Percentiles rank a stretch among this genome's conserved stretches.
Conservation (phyloP, 805 yeast genomes). For the Schizosaccharomyces japonicus region DNA sequence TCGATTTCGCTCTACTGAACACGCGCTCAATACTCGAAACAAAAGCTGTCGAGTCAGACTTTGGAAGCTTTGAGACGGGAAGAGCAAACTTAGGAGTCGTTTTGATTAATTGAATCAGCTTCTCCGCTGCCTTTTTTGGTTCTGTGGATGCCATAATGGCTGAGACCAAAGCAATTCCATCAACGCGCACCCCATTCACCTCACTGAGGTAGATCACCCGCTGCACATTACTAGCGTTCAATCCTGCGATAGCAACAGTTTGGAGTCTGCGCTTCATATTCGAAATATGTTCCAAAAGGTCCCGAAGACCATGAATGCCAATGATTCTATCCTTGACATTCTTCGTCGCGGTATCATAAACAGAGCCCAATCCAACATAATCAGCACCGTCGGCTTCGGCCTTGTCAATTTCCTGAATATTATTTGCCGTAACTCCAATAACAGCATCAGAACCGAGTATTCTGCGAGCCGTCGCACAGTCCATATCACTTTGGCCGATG, state of each 20-base stretch:
- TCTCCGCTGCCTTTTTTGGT: slow-evolving; percentile 28
- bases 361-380: slow-evolving; percentile 67
- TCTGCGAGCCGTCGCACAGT: slow-evolving; percentile 28
- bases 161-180: slow-evolving; percentile 80
- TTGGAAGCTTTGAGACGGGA: not conserved
- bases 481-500: slow-evolving; percentile 75
- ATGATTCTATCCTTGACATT: slow-evolving; percentile 37
- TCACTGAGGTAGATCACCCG: slow-evolving; percentile 16
- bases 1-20: slow-evolving; percentile 13
- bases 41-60: slow-evolving; percentile 6
- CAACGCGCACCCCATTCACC: slow-evolving; percentile 24
- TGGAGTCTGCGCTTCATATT: slow-evolving; percentile 18
- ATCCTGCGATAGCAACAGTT: slow-evolving; percentile 65
- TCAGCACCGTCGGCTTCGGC: slow-evolving; percentile 34
- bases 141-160: slow-evolving; percentile 45
- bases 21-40: slow-evolving; percentile 11
- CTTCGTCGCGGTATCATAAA: slow-evolving; percentile 54
- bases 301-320: slow-evolving; percentile 24
- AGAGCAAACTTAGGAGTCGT: slow-evolving; percentile 14
- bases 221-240: slow-evolving; percentile 37
- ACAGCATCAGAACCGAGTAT: slow-evolving; percentile 53
- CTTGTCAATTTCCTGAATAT: slow-evolving; percentile 28
- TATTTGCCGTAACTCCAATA: slow-evolving; percentile 54
- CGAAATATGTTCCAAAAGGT: slow-evolving; percentile 19
- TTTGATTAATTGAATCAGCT: slow-evolving; percentile 16